Evolutionary conservation across 306 rosid species (phyloP), one percentile per base, ranked within the genome.

Genomic region (Quercus aquifolioides): DNA sequence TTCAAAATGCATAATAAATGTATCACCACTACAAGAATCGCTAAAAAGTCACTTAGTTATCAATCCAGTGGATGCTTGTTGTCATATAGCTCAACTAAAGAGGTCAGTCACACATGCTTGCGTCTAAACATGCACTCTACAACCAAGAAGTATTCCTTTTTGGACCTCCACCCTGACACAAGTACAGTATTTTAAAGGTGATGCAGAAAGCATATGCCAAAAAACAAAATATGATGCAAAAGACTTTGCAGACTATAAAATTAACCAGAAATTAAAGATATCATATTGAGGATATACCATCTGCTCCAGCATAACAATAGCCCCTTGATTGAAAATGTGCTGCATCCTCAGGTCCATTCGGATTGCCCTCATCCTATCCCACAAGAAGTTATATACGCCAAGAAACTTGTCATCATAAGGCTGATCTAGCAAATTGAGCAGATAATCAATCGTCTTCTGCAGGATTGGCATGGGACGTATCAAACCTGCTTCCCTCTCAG

Each of bases 311-410:
- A 95, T 91, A 74, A 85, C 78, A 64, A 95, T 90, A 76, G 99
- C 89, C 71, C 84, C 92, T 78, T 88, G 88, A 79, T 93, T 88
- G 90, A 95, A 95, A 79, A 93, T 90, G 81, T 95, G 99, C 79
- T 95, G 99, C 99, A 95, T 95, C 85, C 99, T 89, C 69, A 95
- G 87, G 85, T 95, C 99, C 99, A 95, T 95, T 28, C 98, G 91
- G 80, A 95, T 90, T 38, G 99, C 97, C 77, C 98, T 91, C 99
- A 95, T 95, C 91, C 99, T 89, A 74, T 95, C 99, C 99, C 99
- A 95, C 84, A 93, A 83, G 81, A 95, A 95, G 84, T 95, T 95
- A 83, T 95, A 95, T 25, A 76, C 79, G 74, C 98, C 90, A 85
- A 95, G 92, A 88, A 93, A 87, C 78, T 74, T 85, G 71, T 93